Evolutionary conservation across 768 basidiomycete species (phyloP).

Genomic region (Auricularia auricula-judae): DNA sequence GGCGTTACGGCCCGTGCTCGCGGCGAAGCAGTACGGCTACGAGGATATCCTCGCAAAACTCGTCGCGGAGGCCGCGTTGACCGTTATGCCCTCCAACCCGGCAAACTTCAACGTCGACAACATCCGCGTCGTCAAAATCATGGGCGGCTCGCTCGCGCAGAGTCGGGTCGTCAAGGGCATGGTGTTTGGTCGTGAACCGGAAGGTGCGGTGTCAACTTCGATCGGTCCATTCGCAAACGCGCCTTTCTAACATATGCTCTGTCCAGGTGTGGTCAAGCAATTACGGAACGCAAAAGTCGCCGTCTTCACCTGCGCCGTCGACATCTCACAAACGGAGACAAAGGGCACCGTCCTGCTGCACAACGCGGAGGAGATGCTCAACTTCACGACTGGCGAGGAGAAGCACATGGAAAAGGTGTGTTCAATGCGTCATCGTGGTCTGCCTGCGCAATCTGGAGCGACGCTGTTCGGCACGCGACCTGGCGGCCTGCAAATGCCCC

Average conservation of each 20-base stretch:
- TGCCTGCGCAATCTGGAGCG: too few species aligned
- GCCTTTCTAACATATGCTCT: neutral
- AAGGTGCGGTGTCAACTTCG: conserved; percentile 43
- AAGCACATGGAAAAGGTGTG: conserved; percentile 76
- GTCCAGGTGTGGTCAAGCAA: conserved; percentile 69
- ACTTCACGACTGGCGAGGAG: conserved; percentile 94
- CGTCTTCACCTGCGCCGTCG: conserved; percentile 87
- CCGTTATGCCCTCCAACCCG: conserved; percentile 80
- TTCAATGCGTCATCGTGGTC: conserved; percentile 9
- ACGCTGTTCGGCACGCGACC: neutral
- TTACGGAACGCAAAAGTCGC: conserved; percentile 82
- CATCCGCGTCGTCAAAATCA: conserved; percentile 95
- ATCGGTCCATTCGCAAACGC: too few species aligned
- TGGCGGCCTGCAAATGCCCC: neutral
- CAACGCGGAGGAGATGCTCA: conserved; percentile 92
- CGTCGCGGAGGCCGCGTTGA: conserved; percentile 86
- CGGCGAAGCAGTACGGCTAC: conserved; percentile 93
- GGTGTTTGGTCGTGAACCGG: conserved; percentile 95
- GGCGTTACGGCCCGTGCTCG: conserved; percentile 85
- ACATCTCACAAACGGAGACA: conserved; percentile 94
- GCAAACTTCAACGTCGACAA: conserved; percentile 98
- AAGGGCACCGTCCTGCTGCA: conserved; percentile 96
- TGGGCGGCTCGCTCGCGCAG: conserved; percentile 79
- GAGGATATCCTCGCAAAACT: conserved; percentile 74
- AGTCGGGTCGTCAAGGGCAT: conserved; percentile 92